Evolutionary conservation across 2,329 filamentous ascomycete species (phyloP).

Genomic region (Talaromyces sp.): DNA sequence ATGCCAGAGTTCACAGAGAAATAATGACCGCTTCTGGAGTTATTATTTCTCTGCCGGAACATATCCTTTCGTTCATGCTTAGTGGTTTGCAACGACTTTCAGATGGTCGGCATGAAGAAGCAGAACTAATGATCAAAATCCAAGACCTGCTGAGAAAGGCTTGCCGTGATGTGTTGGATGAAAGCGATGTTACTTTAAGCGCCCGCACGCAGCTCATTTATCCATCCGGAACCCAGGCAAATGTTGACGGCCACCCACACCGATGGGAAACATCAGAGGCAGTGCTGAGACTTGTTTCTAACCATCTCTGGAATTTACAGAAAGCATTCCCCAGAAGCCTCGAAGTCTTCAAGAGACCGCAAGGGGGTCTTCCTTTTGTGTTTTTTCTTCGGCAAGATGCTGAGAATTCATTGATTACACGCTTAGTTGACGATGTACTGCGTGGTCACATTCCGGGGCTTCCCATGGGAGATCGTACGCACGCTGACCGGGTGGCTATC

Average conservation of each 20-base stretch:
- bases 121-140: not conserved
- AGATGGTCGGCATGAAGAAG: not conserved
- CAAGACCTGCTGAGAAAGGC: not conserved
- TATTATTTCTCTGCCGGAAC: slow-evolving; percentile 58
- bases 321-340: not conserved
- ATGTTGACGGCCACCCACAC: not conserved
- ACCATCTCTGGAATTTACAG: not conserved
- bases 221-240: not conserved
- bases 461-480: not conserved
- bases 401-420: not conserved
- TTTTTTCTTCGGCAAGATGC: not conserved
- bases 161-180: not conserved
- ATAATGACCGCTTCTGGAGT: slow-evolving; percentile 47
- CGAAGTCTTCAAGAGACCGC: not conserved
- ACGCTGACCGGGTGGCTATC: not conserved
- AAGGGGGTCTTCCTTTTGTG: not conserved
- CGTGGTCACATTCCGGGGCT: not conserved
- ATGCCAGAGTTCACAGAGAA: slow-evolving; percentile 36
- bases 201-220: not conserved
- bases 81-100: slow-evolving; percentile 55
- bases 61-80: slow-evolving; percentile 60
- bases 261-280: not conserved
- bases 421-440: not conserved
- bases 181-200: not conserved
- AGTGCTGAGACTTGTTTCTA: not conserved